Percentiles rank a stretch among this genome's conserved stretches.
These are phyloP conservation scores for Eucalyptus melliodora DNA, from an alignment of 345 rosid species.

Conservation along the genomic window DNA sequence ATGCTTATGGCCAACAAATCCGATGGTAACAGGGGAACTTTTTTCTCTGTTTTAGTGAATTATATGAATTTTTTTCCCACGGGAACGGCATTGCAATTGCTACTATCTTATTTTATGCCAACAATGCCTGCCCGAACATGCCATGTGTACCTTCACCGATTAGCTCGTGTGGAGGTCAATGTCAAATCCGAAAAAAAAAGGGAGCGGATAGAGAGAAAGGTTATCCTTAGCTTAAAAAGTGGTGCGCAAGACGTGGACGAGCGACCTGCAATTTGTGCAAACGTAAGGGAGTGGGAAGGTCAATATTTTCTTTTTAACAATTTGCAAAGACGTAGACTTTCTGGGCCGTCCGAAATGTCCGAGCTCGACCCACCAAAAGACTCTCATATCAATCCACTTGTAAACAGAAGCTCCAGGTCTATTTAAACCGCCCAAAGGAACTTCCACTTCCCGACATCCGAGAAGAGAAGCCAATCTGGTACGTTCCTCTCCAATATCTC, in stretches of 20 bases:
- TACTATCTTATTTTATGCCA: not conserved
- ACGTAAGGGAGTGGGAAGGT: not conserved
- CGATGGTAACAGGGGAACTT: not conserved
- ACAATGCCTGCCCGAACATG: not conserved
- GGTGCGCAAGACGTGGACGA: not conserved
- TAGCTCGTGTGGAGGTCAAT: not conserved
- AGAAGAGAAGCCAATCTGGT: not conserved
- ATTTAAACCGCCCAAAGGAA: not conserved
- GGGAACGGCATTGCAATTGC: not conserved
- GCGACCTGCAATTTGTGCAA: not conserved
- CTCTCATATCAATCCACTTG: not conserved
- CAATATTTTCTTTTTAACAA: not conserved
- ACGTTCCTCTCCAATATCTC: not conserved
- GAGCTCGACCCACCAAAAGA: not conserved
- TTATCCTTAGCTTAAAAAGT: no score
- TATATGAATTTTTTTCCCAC: not conserved
- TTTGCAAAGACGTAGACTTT: not conserved
- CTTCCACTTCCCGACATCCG: not conserved
- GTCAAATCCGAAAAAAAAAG: fast-evolving
- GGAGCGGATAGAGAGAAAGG: no score
- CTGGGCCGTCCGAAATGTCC: not conserved
- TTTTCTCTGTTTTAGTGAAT: not conserved
- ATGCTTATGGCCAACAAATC: not conserved
- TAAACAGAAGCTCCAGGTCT: not conserved
- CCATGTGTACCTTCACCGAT: not conserved